These are phyloP conservation scores for Aspergillus asperescens DNA, from an alignment of 495 filamentous ascomycete genomes.

Conservation along the genomic window DNA sequence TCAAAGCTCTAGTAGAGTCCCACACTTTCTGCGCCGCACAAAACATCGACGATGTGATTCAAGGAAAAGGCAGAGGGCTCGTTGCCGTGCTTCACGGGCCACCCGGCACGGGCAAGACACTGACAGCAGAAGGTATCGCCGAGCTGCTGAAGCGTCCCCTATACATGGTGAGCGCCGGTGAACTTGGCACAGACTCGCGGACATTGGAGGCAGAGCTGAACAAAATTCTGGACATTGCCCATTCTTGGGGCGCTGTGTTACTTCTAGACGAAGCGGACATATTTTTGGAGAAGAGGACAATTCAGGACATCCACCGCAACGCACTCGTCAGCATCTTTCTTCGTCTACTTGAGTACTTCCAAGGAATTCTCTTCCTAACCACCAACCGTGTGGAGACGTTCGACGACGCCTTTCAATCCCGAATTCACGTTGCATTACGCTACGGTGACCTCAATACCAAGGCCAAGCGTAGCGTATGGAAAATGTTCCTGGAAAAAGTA, in stretches of 20 bases:
- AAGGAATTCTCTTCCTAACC: conserved; percentile 74
- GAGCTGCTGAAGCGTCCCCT: conserved; percentile 77
- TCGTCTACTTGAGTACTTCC: conserved; percentile 68
- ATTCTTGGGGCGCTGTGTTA: conserved; percentile 78
- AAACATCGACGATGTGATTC: conserved; percentile 79
- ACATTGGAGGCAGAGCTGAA: conserved; percentile 73
- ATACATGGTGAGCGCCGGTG: conserved; percentile 79
- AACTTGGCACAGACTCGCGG: conserved; percentile 75
- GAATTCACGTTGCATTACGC: conserved; percentile 69
- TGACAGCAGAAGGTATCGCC: conserved; percentile 83
- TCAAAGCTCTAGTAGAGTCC: conserved; percentile 71
- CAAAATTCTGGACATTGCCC: conserved; percentile 81
- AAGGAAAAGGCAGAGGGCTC: conserved; percentile 72
- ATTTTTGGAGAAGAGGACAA: conserved; percentile 67
- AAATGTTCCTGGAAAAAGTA: conserved; percentile 72
- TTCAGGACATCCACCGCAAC: conserved; percentile 69
- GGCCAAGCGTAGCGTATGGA: conserved; percentile 81
- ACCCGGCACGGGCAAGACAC: conserved; percentile 82
- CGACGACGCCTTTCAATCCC: conserved; percentile 61
- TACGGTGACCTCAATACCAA: conserved; percentile 72
- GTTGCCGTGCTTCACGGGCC: conserved; percentile 76
- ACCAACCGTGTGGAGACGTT: conserved; percentile 76
- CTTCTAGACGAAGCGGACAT: conserved; percentile 76
- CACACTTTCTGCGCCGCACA: conserved; percentile 77
- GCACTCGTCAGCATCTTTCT: conserved; percentile 74